Conservation (phyloP, 805 yeast genomes). For the Myxozyma neglecta region DNA sequence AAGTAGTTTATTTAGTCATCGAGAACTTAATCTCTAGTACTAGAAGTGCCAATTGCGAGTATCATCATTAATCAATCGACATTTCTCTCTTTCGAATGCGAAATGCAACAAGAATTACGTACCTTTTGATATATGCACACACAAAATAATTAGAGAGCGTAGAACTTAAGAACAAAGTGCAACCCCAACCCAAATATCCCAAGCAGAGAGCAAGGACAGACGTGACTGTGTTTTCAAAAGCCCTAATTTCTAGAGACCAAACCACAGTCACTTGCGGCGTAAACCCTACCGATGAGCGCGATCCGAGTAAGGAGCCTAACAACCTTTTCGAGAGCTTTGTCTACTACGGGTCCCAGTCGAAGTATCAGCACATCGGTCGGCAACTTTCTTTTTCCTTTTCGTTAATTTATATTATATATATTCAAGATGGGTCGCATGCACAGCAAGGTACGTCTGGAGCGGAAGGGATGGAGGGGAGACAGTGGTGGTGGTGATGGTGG, state of each 20-base stretch:
- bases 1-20: constrained; percentile 24
- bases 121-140: background rate
- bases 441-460: constrained; percentile 54
- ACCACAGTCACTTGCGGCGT: background rate
- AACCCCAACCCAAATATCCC: constrained; percentile 7
- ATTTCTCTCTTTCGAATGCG: background rate
- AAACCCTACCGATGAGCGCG: constrained; percentile 1
- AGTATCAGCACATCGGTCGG: background rate
- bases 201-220: background rate
- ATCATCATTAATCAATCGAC: constrained; percentile 5
- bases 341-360: background rate
- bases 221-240: background rate
- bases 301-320: background rate
- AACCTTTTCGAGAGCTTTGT: background rate
- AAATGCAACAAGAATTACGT: background rate
- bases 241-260: background rate
- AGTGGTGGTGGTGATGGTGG: background rate
- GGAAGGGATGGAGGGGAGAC: background rate
- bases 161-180: background rate
- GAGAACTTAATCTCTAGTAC: constrained; percentile 31
- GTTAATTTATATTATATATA: constrained; percentile 38
- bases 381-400: background rate
- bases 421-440: constrained; percentile 97
- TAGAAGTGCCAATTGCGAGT: constrained; percentile 34
- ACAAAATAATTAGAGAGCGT: background rate